These are phyloP conservation scores for Botrytis sinoallii DNA, from an alignment of 2,329 filamentous ascomycete genomes.

Conservation along the genomic window DNA sequence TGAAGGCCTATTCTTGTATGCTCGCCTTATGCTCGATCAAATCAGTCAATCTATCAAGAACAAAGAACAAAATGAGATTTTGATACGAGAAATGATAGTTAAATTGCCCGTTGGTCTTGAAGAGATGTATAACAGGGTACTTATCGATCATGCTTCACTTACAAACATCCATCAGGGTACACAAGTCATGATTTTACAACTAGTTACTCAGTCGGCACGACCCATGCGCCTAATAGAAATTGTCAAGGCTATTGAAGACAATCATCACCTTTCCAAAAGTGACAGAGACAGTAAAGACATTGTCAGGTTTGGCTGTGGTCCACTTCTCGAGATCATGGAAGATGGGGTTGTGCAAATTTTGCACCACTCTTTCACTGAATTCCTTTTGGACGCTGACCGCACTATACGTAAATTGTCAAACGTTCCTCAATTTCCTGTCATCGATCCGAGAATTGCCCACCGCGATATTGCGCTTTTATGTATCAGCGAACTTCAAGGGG, in stretches of 20 bases:
- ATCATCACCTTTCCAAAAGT: not conserved
- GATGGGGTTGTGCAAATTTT: constrained; percentile 46
- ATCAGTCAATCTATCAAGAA: not conserved
- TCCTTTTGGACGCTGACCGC: constrained; percentile 36
- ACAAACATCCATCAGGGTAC: constrained; percentile 14
- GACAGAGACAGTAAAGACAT: constrained; percentile 37
- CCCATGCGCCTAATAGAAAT: constrained; percentile 26
- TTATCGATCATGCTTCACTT: constrained; percentile 22
- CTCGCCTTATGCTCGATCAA: constrained; percentile 18
- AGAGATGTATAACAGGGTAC: constrained; percentile 32
- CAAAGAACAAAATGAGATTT: not conserved
- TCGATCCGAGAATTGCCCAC: constrained; percentile 13
- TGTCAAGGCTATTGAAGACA: constrained; percentile 1
- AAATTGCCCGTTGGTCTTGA: constrained; percentile 28
- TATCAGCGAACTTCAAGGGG: constrained; percentile 12
- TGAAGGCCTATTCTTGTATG: constrained; percentile 17
- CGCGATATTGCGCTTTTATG: not conserved
- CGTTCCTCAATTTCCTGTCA: constrained; percentile 16
- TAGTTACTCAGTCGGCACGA: constrained; percentile 29
- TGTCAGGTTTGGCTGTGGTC: constrained; percentile 41
- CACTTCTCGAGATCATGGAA: constrained; percentile 44
- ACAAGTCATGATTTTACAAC: constrained; percentile 28
- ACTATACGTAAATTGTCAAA: not conserved
- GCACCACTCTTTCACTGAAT: constrained; percentile 50
- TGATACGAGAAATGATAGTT: not conserved